Evolutionary conservation across 2,329 filamentous ascomycete genomes (phyloP), one percentile per base, ranked within the genome.

Genomic region (Taxawa tesnikishii): DNA sequence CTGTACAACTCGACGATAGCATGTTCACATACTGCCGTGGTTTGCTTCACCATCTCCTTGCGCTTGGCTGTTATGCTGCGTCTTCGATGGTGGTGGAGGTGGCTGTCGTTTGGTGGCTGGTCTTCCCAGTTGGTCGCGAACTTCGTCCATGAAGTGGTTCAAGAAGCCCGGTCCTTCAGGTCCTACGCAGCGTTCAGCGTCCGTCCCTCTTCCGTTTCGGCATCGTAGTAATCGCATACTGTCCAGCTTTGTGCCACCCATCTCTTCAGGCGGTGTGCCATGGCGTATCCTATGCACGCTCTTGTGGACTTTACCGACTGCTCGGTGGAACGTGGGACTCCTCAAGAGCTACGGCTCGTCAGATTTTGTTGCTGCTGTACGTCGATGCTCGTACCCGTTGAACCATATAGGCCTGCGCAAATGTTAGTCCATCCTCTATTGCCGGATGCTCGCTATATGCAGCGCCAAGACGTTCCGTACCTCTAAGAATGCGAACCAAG

Each of bases 321-420:
- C 57, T 33, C 62, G 59, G 43, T 74, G 70, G 55, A 74, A 75
- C 21, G 58, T 48, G 3, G 67, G 67, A 33, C 65, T 71, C 32
- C 55, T 53, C 26, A 74, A 59, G 33, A 75, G 62, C 58, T 69
- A 46, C 25, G 47, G 40, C 6, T 16, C 43, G 46, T 9, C 41
- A 43, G 51, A 58, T 50, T 29, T 49, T 10, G 21, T 36, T 26
- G 21, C 8, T 6, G 11, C 13, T 12, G n/a, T 8, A 26, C 21
- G 13, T 29, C 16, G 15, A 17, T 27, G 11, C 18, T 26, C 38
- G 29, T 30, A 40, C 37, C 12, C 18, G 14, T 25, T 32, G 28
- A 17, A 39, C 38, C 17, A 39, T 27, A 28, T 29, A 37, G 25
- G 21, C 34, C 37, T 39, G 15, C 15, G 15, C 9, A 17, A 4